Evolutionary conservation across 1,139 yeast genomes (phyloP), one percentile per base, ranked within the genome.

Genomic region (Yamadazyma membranifaciens): DNA sequence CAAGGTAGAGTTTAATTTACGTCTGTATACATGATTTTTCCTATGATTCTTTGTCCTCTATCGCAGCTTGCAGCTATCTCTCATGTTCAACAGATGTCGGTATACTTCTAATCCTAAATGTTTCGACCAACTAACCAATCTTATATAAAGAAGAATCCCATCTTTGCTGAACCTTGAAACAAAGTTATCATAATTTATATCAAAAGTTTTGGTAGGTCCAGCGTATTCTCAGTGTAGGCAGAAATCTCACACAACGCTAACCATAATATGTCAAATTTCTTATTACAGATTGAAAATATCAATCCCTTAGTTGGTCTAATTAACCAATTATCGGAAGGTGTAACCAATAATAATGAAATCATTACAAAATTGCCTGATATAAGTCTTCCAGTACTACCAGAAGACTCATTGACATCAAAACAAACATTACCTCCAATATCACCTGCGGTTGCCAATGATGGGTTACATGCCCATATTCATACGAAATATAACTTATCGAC

Each of bases 241-340:
- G 28, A 25, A 25, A 7, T 25, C 11, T 25, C 12, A 9, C 6
- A 25, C 6, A 10, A 10, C 12, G 28, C 11, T 25, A 9, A 7
- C 28, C 11, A 25, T 25, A 10, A 11, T 14, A 36, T 36, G 39
- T 20, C 39, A 14, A 36, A 26, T 27, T 65, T 58, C 38, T 52
- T 66, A 34, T 55, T 69, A 27, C 68, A 66, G 41, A 68, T 72
- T 6, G 76, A 70, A 43, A 67, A 65, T 43, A 54, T 60, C 34
- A 60, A 59, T 33, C 73, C 73, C 4, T 50, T 69, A 14, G 31
- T 57, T 1, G 54, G 50, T 2, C 45, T 62, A 7, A 46, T 65
- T 1, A 51, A 50, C n/a, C 51, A 55, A 24, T 46, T 69, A 10
- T 44, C 54, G 11, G n/a, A 34, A 0, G 57, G 56, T 31, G 48